These are phyloP conservation scores for Verticillium isaacii DNA, from an alignment of 2,329 filamentous ascomycete species.

Conservation along the genomic window DNA sequence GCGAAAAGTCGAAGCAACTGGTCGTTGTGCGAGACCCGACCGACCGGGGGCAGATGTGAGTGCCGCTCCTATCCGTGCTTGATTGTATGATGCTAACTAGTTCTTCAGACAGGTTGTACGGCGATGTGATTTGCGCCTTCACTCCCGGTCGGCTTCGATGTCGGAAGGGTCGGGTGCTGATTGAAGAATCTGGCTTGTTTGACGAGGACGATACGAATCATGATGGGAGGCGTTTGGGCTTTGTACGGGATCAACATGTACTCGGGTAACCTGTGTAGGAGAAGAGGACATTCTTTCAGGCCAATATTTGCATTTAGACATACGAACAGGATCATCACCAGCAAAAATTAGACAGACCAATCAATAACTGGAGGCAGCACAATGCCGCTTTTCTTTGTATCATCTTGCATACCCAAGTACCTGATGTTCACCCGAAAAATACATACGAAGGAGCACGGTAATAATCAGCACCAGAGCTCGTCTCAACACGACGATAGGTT, in stretches of 20 bases:
- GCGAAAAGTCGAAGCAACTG: slow-evolving; percentile 12
- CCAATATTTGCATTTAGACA: neutral
- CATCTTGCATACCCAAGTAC: neutral
- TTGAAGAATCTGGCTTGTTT: neutral
- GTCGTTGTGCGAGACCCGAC: slow-evolving; percentile 12
- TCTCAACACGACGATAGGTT: too few species aligned
- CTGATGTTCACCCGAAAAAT: too few species aligned
- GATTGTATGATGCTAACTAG: slow-evolving; percentile 1
- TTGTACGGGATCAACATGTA: neutral
- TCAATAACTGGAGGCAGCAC: neutral
- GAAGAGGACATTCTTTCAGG: neutral
- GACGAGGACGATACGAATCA: neutral
- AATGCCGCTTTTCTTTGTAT: neutral
- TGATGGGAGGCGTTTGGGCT: neutral
- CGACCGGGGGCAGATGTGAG: slow-evolving; percentile 13
- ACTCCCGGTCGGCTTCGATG: slow-evolving; percentile 1
- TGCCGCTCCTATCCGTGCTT: neutral
- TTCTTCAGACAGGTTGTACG: slow-evolving; percentile 10
- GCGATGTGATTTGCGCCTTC: slow-evolving; percentile 8
- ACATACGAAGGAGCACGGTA: too few species aligned
- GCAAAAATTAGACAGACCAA: neutral
- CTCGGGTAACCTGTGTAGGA: neutral
- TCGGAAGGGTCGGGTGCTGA: neutral
- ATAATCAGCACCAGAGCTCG: too few species aligned
- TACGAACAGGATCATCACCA: neutral